Evolutionary conservation across 768 basidiomycete species (phyloP).

Genomic region (Xerocomus brunneocitrinus): DNA sequence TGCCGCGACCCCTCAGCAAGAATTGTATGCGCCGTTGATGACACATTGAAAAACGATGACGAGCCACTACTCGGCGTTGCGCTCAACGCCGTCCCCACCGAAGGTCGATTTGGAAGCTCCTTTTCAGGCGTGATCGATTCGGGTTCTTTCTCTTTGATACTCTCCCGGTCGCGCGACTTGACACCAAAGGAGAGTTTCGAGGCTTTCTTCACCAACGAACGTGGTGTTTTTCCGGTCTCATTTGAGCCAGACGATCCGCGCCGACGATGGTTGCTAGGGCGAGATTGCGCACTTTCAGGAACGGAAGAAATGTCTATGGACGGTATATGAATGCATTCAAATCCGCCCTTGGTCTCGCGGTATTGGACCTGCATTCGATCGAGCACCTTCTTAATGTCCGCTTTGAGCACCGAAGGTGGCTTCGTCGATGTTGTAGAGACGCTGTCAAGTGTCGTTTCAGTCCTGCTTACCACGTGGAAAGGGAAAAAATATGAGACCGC

Average conservation of each 20-base stretch:
- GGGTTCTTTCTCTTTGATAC: constrained; percentile 42
- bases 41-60: constrained; percentile 83
- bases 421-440: constrained; percentile 96
- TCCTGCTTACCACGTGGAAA: constrained; percentile 2
- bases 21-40: constrained; percentile 46
- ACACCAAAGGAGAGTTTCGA: constrained; percentile 76
- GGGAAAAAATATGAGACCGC: not conserved
- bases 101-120: constrained; percentile 42
- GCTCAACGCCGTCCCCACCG: constrained; percentile 46
- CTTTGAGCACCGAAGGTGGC: constrained; percentile 69
- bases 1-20: constrained; percentile 33
- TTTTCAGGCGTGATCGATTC: constrained; percentile 39
- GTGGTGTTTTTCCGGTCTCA: constrained; percentile 46
- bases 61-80: constrained; percentile 73
- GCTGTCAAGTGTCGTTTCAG: constrained; percentile 34
- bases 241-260: constrained; percentile 47
- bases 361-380: constrained; percentile 96
- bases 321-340: constrained; percentile 93
- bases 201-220: constrained; percentile 64
- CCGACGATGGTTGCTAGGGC: constrained; percentile 36
- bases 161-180: constrained; percentile 47
- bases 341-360: constrained; percentile 83
- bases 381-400: constrained; percentile 81
- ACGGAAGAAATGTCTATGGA: constrained; percentile 88
- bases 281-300: constrained; percentile 36